These are phyloP conservation scores for Rhizopogon vinicolor DNA, from an alignment of 768 basidiomycete genomes.

Conservation along the genomic window DNA sequence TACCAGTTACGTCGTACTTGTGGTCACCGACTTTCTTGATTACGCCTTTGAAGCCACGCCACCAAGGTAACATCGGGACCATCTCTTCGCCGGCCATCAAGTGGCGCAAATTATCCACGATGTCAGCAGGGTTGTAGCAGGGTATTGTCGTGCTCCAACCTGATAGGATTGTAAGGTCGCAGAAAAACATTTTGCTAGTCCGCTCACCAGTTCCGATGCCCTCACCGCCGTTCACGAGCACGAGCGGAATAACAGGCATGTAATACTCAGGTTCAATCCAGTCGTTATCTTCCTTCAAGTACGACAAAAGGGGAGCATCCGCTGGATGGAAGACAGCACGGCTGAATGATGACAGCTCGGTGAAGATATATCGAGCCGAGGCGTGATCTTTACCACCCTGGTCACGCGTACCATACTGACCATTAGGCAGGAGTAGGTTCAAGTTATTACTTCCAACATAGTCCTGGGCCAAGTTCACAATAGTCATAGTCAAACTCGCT, in stretches of 20 bases:
- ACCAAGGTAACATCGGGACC: constrained; percentile 92
- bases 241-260: constrained; percentile 82
- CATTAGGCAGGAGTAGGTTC: constrained; percentile 81
- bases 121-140: constrained; percentile 87
- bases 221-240: constrained; percentile 91
- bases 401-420: constrained; percentile 94
- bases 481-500: constrained; percentile 78
- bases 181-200: neutral
- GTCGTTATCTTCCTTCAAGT: constrained; percentile 81
- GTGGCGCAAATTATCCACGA: constrained; percentile 82
- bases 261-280: constrained; percentile 94
- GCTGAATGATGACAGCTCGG: constrained; percentile 69
- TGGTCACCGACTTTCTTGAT: constrained; percentile 79
- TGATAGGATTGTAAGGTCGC: constrained; percentile 19
- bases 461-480: constrained; percentile 90
- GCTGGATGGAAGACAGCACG: constrained; percentile 73
- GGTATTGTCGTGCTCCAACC: constrained; percentile 96
- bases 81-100: constrained; percentile 84
- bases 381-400: constrained; percentile 96
- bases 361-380: constrained; percentile 94
- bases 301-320: constrained; percentile 83
- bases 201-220: constrained; percentile 91
- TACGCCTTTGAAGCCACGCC: constrained; percentile 89
- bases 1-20: constrained; percentile 80
- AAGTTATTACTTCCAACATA: constrained; percentile 96